Conservation (phyloP, 352 stramenopile genomes). For the Phytopythium aichiense region DNA sequence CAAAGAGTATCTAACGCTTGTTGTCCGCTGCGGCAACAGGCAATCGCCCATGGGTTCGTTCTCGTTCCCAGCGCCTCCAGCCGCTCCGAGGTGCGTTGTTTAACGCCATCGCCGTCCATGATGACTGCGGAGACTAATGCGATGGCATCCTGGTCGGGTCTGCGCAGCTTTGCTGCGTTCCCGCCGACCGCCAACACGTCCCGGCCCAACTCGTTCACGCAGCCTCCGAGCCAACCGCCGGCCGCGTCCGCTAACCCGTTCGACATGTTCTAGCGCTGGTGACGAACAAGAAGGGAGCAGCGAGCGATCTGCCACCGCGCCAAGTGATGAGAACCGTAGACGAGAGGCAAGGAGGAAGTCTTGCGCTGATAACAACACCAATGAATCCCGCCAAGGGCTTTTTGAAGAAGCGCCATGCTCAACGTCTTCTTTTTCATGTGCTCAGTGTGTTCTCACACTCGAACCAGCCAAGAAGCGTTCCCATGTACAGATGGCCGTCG, state of each 20-base stretch:
- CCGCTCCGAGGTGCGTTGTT: neutral
- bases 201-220: constrained; percentile 19
- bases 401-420: neutral
- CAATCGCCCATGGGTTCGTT: constrained; percentile 35
- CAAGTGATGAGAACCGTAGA: neutral
- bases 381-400: neutral
- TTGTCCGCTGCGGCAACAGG: neutral
- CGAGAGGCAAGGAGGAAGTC: neutral
- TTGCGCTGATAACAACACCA: neutral
- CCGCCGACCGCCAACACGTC: constrained; percentile 6
- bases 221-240: constrained; percentile 25
- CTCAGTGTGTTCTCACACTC: too few relatives aligned
- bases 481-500: too few relatives aligned
- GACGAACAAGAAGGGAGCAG: neutral
- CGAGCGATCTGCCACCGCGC: neutral
- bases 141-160: constrained; percentile 2
- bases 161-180: constrained; percentile 51
- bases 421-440: too few relatives aligned
- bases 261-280: constrained; percentile 69
- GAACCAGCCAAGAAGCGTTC: too few relatives aligned
- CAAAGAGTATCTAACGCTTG: neutral
- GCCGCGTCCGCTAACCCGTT: constrained; percentile 66
- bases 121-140: neutral
- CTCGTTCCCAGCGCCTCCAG: constrained; percentile 16
- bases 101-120: neutral